A percentile compares a stretch with the other conserved stretches of the same genome.
Conservation (phyloP, 129 eudicot species). For the Glebionis coronaria region DNA sequence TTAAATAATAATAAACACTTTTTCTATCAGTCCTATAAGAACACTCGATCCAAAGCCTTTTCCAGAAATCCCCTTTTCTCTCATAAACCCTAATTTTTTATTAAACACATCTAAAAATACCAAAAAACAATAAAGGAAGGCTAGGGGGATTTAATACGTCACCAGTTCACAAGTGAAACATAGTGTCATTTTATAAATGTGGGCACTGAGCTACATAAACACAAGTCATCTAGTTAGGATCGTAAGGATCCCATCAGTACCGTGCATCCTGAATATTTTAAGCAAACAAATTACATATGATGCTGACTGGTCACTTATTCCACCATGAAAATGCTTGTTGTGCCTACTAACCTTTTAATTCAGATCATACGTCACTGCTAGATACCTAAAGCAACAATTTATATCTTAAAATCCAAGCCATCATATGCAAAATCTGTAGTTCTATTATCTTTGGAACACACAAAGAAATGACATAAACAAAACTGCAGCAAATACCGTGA, state of each 20-base stretch:
- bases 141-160: background rate
- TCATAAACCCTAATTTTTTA: too few relatives aligned
- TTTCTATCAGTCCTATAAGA: too few relatives aligned
- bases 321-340: slow-evolving; percentile 4
- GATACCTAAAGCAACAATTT: slow-evolving; percentile 4
- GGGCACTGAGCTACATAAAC: background rate
- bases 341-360: slow-evolving; percentile 5
- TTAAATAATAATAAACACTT: too few relatives aligned
- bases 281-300: background rate
- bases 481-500: background rate
- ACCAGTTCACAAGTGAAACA: background rate
- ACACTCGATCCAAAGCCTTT: too few relatives aligned
- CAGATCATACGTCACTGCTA: background rate
- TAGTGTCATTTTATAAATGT: background rate
- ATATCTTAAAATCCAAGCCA: background rate
- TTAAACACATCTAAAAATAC: too few relatives aligned
- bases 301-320: slow-evolving; percentile 4
- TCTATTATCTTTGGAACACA: background rate
- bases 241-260: background rate
- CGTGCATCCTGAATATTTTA: slow-evolving; percentile 6
- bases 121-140: background rate
- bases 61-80: too few relatives aligned
- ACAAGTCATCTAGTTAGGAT: slow-evolving; percentile 4
- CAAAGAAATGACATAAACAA: background rate
- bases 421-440: background rate